A percentile compares a stretch with the other conserved stretches of the same genome.
These are phyloP conservation scores for Sporothrix mexicana DNA, from an alignment of 2,329 filamentous ascomycete genomes.

Conservation along the genomic window DNA sequence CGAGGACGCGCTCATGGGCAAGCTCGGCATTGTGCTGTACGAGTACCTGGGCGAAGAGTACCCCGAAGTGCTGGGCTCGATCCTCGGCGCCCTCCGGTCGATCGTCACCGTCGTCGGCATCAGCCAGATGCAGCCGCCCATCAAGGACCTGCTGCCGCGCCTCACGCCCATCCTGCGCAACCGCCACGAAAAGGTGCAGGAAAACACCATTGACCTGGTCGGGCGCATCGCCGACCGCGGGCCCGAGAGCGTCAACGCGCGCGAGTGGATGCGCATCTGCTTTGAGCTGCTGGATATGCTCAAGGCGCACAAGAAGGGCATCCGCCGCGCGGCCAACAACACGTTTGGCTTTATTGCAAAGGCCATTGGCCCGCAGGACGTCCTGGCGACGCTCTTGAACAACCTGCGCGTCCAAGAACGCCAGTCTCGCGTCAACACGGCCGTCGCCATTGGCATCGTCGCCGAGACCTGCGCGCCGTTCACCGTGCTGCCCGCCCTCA, in stretches of 20 bases:
- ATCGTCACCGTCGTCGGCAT: constrained; percentile 99
- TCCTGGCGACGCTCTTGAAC: constrained; percentile 92
- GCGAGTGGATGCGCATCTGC: constrained; percentile 99
- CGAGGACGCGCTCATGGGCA: constrained; percentile 93
- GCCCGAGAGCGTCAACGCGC: constrained; percentile 92
- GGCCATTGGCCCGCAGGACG: constrained; percentile 96
- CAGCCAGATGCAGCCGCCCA: constrained; percentile 95
- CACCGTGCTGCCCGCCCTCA: constrained; percentile 95
- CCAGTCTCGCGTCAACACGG: constrained; percentile 97
- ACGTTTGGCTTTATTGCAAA: constrained; percentile 99
- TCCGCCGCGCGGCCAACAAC: constrained; percentile 97
- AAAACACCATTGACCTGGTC: constrained; percentile 97
- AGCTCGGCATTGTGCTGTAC: constrained; percentile 92
- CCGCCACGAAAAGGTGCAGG: constrained; percentile 98
- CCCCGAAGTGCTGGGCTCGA: constrained; percentile 94
- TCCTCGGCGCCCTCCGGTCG: constrained; percentile 89
- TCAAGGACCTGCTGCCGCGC: constrained; percentile 92
- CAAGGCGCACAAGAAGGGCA: constrained; percentile 99
- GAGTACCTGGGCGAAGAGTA: constrained; percentile 99
- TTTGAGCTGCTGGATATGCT: constrained; percentile 99
- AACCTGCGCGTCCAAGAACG: constrained; percentile 97
- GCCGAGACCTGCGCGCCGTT: constrained; percentile 98
- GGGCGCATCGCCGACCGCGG: constrained; percentile 97
- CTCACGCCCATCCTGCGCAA: constrained; percentile 98
- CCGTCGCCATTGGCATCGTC: constrained; percentile 97